A percentile compares a stretch with the other conserved stretches of the same genome.
phyloP scores from a whole-genome alignment of 148 eudicot species.

The Amaranthus hypochondriacus region DNA sequence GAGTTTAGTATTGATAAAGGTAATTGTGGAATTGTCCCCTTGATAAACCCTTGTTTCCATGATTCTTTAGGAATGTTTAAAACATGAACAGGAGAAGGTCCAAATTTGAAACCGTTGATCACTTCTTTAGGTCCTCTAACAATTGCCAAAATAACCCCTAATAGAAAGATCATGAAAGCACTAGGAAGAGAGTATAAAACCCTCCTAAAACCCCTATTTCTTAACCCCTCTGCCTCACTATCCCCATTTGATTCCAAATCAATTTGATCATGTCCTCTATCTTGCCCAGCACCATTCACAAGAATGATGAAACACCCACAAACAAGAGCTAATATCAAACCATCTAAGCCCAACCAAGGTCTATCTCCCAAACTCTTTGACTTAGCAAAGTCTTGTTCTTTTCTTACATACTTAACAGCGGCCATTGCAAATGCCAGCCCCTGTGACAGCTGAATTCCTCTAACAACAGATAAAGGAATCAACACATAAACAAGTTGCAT shows the following conservation, averaged over 20 bases:
- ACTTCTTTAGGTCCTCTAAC: constrained; percentile 51
- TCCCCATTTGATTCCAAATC: constrained; percentile 1
- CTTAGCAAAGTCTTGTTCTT: constrained; percentile 54
- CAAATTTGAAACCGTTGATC: constrained; percentile 52
- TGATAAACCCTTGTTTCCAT: constrained; percentile 83
- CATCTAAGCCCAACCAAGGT: constrained; percentile 81
- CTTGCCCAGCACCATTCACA: constrained; percentile 69
- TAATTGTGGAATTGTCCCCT: constrained; percentile 81
- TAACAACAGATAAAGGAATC: constrained; percentile 67
- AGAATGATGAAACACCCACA: constrained; percentile 72
- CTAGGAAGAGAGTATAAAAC: constrained; percentile 58
- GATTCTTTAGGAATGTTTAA: constrained; percentile 50
- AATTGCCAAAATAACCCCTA: constrained; percentile 60
- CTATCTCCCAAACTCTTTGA: constrained; percentile 59
- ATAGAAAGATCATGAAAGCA: constrained; percentile 61
- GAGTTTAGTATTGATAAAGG: constrained; percentile 80
- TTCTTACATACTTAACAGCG: constrained; percentile 75
- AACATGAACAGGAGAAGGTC: constrained; percentile 48
- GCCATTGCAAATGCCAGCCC: constrained; percentile 74
- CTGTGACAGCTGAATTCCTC: constrained; percentile 90
- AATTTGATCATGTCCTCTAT: constrained; percentile 7
- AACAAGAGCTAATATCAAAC: constrained; percentile 57
- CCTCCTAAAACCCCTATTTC: constrained; percentile 30
- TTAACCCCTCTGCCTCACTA: constrained; percentile 3
- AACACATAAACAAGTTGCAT: constrained; percentile 68